phyloP scores from a whole-genome alignment of 2,329 filamentous ascomycete species.

The Balansia obtecta region DNA sequence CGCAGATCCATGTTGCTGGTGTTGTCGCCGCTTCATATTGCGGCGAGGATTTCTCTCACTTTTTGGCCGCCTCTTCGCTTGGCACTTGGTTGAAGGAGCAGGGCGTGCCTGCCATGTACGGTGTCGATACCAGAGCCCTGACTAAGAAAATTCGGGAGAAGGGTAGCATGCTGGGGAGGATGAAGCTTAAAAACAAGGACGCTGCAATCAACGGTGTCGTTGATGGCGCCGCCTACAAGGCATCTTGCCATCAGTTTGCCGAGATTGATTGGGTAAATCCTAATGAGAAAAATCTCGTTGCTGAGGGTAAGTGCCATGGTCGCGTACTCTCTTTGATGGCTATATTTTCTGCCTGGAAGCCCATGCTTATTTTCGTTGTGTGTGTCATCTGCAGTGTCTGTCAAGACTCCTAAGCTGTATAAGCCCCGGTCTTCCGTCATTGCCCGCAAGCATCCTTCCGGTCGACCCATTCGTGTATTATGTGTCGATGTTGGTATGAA shows the following conservation, averaged over 20 bases:
- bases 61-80: slow-evolving; percentile 79
- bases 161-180: slow-evolving; percentile 89
- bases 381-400: slow-evolving; percentile 55
- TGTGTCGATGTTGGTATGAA: slow-evolving; percentile 97
- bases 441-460: slow-evolving; percentile 76
- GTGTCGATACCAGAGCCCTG: slow-evolving; percentile 83
- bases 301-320: slow-evolving; percentile 61
- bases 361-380: slow-evolving; percentile 23
- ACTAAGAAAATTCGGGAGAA: slow-evolving; percentile 91
- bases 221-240: slow-evolving; percentile 17
- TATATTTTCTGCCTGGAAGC: slow-evolving; percentile 6
- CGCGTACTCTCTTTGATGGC: slow-evolving; percentile 8
- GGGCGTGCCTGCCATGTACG: slow-evolving; percentile 85
- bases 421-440: slow-evolving; percentile 58
- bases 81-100: slow-evolving; percentile 96
- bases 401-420: slow-evolving; percentile 76
- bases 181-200: slow-evolving; percentile 54
- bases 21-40: slow-evolving; percentile 85
- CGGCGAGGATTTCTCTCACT: slow-evolving; percentile 91
- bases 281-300: slow-evolving; percentile 84
- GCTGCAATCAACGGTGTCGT: slow-evolving; percentile 30
- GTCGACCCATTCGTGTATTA: slow-evolving; percentile 73
- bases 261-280: slow-evolving; percentile 80
- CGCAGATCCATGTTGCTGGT: slow-evolving; percentile 85
- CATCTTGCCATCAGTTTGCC: slow-evolving; percentile 48